A percentile compares a stretch with the other conserved stretches of the same genome.
Conservation (phyloP, 805 yeast genomes). For the Saccharomyces mikatae region DNA sequence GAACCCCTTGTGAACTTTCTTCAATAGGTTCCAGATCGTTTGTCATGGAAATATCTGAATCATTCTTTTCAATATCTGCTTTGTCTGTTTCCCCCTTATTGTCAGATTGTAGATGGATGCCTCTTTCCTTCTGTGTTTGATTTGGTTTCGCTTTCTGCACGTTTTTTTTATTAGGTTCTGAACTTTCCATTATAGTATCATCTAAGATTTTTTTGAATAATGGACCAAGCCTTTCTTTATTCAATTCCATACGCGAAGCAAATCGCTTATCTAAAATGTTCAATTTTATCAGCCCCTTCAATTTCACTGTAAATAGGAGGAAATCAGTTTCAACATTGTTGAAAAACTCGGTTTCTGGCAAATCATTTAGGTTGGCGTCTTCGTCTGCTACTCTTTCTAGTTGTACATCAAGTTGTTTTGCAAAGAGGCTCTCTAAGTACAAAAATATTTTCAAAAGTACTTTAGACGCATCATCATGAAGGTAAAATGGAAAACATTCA, state of each 20-base stretch:
- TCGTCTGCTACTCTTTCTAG: constrained; percentile 22
- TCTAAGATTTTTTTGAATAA: constrained; percentile 18
- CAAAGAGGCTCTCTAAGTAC: constrained; percentile 22
- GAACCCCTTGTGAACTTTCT: constrained; percentile 7
- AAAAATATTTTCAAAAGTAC: constrained; percentile 17
- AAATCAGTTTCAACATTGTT: constrained; percentile 18
- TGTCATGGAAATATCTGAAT: neutral
- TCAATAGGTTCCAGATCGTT: constrained; percentile 7
- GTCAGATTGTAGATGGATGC: too few species aligned
- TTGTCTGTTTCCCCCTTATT: neutral
- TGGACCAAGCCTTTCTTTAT: constrained; percentile 22
- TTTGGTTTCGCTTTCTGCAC: neutral
- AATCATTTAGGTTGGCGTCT: constrained; percentile 20
- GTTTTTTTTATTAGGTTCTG: constrained; percentile 2
- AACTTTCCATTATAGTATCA: constrained; percentile 17
- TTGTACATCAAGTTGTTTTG: constrained; percentile 13
- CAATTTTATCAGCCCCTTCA: constrained; percentile 22
- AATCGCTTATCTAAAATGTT: constrained; percentile 11
- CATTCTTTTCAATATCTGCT: neutral
- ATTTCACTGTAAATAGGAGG: constrained; percentile 22
- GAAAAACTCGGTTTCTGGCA: constrained; percentile 4
- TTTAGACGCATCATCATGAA: constrained; percentile 7
- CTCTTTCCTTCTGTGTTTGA: neutral
- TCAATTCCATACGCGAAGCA: constrained; percentile 16
- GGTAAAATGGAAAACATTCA: constrained; percentile 10